A percentile compares a stretch with the other conserved stretches of the same genome.
phyloP scores from a whole-genome alignment of 805 yeast genomes.

The Monosporozyma unispora region DNA sequence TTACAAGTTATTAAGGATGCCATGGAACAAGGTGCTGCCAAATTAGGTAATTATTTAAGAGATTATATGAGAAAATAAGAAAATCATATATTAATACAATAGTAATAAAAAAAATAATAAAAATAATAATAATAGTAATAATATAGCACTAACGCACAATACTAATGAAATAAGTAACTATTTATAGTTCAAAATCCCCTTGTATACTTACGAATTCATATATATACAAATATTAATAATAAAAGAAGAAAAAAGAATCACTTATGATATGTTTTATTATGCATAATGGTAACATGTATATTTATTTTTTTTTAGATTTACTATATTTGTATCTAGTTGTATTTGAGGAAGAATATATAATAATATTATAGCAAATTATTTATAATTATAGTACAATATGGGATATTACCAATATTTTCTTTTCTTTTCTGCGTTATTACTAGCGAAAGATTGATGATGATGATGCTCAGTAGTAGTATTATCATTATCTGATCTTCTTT shows the following conservation, averaged over 20 bases:
- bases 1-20: constrained; percentile 83
- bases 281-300: not conserved
- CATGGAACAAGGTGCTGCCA: constrained; percentile 87
- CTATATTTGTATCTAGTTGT: no score
- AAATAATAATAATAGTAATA: not conserved
- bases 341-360: not conserved
- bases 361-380: not conserved
- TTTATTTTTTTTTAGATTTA: not conserved
- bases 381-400: not conserved
- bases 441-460: not conserved
- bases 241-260: not conserved
- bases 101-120: not conserved
- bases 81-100: not conserved
- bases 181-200: not conserved
- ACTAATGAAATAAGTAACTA: not conserved
- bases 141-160: not conserved
- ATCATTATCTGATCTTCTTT: not conserved
- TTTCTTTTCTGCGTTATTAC: not conserved
- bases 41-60: constrained; percentile 74
- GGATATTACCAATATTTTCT: not conserved
- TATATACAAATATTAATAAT: not conserved
- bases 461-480: not conserved
- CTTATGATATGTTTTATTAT: not conserved
- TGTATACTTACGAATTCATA: not conserved
- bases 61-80: constrained; percentile 56